These are phyloP conservation scores for Fusarium aywerte DNA, from an alignment of 2,329 filamentous ascomycete species.

Conservation along the genomic window DNA sequence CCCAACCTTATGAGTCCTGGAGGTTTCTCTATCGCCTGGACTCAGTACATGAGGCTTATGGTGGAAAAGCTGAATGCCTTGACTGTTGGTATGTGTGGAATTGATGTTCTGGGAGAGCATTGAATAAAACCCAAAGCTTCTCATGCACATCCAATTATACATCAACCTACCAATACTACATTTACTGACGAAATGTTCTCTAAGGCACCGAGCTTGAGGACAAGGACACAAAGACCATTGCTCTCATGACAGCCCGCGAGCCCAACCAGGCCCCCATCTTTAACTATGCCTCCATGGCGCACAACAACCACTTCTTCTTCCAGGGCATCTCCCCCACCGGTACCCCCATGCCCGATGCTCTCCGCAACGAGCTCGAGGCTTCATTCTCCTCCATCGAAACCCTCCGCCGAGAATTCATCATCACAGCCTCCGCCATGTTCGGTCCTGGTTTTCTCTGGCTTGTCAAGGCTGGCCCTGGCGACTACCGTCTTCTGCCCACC, in stretches of 20 bases:
- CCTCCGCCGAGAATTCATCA: conserved; percentile 80
- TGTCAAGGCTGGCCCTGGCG: conserved; percentile 66
- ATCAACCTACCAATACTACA: background rate
- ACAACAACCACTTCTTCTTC: conserved; percentile 92
- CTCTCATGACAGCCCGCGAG: conserved; percentile 81
- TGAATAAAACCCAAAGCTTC: conserved; percentile 15
- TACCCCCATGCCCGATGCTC: conserved; percentile 63
- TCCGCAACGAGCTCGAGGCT: conserved; percentile 69
- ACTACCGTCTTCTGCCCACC: conserved; percentile 80
- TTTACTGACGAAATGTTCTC: conserved; percentile 20
- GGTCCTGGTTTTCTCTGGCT: conserved; percentile 98
- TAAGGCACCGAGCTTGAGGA: conserved; percentile 73
- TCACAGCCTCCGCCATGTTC: conserved; percentile 90
- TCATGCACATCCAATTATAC: background rate
- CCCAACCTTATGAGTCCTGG: conserved; percentile 75
- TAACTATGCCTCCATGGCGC: conserved; percentile 96
- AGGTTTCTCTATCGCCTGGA: conserved; percentile 82
- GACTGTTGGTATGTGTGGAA: conserved; percentile 70
- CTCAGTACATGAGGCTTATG: conserved; percentile 80
- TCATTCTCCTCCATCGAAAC: conserved; percentile 87
- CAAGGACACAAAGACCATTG: conserved; percentile 71
- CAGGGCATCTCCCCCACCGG: conserved; percentile 58
- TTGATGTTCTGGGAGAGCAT: background rate
- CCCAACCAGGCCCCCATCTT: conserved; percentile 82
- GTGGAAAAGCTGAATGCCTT: conserved; percentile 80